Percentiles rank a stretch among this genome's conserved stretches.
Conservation (phyloP, 2,329 filamentous ascomycete genomes). For the Aspergillus quadrilineatus region DNA sequence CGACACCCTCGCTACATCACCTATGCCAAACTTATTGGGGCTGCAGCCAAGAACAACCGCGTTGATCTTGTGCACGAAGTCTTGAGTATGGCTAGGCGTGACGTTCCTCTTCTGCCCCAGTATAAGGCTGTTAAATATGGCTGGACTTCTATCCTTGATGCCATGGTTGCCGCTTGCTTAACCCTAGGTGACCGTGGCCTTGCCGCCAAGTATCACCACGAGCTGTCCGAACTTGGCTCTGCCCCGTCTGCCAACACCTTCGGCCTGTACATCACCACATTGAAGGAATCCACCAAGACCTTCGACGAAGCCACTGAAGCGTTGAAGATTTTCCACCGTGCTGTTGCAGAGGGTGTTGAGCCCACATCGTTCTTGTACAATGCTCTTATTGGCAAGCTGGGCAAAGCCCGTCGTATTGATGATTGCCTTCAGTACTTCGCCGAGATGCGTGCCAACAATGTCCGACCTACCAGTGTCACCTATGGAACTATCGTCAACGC, state of each 20-base stretch:
- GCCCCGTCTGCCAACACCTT: constrained; percentile 96
- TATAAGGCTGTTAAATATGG: constrained; percentile 88
- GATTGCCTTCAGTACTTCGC: constrained; percentile 98
- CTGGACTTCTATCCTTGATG: constrained; percentile 93
- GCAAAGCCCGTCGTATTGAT: constrained; percentile 95
- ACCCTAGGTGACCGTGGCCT: constrained; percentile 75
- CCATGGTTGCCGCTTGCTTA: constrained; percentile 92
- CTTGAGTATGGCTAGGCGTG: constrained; percentile 80
- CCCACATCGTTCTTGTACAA: constrained; percentile 98
- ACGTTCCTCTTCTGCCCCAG: constrained; percentile 80
- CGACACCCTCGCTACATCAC: constrained; percentile 94
- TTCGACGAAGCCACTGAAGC: constrained; percentile 97
- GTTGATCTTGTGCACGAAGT: constrained; percentile 82
- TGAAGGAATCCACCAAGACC: constrained; percentile 95
- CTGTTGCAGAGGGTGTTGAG: constrained; percentile 89
- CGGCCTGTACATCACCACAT: constrained; percentile 96
- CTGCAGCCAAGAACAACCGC: constrained; percentile 81
- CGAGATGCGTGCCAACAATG: constrained; percentile 90
- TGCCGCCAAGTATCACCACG: constrained; percentile 85
- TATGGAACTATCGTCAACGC: constrained; percentile 99
- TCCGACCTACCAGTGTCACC: constrained; percentile 94
- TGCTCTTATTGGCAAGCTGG: constrained; percentile 94
- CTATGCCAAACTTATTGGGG: constrained; percentile 90
- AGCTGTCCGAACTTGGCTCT: constrained; percentile 84
- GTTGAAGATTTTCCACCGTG: constrained; percentile 94